Percentiles rank a stretch among this genome's conserved stretches.
Evolutionary conservation across 305 asterid genomes (phyloP).

Genomic region (Fraxinus latifolia): DNA sequence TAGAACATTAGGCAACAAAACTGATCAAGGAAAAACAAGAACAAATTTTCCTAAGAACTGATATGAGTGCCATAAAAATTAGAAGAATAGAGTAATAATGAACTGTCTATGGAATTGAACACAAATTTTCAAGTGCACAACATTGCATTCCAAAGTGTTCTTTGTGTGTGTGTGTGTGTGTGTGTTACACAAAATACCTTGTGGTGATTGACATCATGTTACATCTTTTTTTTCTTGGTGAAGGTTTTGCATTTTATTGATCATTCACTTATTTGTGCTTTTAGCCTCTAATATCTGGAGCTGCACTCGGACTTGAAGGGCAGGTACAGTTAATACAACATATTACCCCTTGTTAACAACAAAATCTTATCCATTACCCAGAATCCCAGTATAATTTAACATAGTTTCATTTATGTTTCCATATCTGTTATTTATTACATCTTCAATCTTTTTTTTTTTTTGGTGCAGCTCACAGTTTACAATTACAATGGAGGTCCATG

Average conservation of each 20-base stretch:
- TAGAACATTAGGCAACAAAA: not conserved
- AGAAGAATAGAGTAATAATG: not conserved
- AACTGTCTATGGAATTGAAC: not conserved
- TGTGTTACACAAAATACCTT: not conserved
- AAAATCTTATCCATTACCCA: not conserved
- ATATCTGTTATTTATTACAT: not conserved
- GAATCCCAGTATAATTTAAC: not conserved
- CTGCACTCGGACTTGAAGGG: conserved; percentile 97
- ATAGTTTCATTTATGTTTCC: not conserved
- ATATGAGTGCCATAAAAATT: not conserved
- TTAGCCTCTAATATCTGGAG: conserved; percentile 95
- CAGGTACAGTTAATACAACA: conserved; percentile 53
- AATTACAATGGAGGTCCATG: conserved; percentile 83
- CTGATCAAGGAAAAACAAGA: not conserved
- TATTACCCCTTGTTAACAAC: conserved; percentile 7
- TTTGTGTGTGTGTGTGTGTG: not conserved
- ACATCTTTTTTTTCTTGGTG: not conserved
- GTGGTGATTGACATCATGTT: not conserved
- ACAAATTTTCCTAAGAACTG: not conserved
- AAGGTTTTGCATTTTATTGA: conserved; percentile 16
- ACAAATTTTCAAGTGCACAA: not conserved
- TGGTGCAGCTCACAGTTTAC: conserved; percentile 79
- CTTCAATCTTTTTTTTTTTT: conserved; percentile 4
- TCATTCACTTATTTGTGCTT: conserved; percentile 21
- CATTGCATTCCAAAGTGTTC: not conserved